phyloP scores from a whole-genome alignment of 2,329 filamentous ascomycete genomes.

The Emydomyces testavorans region DNA sequence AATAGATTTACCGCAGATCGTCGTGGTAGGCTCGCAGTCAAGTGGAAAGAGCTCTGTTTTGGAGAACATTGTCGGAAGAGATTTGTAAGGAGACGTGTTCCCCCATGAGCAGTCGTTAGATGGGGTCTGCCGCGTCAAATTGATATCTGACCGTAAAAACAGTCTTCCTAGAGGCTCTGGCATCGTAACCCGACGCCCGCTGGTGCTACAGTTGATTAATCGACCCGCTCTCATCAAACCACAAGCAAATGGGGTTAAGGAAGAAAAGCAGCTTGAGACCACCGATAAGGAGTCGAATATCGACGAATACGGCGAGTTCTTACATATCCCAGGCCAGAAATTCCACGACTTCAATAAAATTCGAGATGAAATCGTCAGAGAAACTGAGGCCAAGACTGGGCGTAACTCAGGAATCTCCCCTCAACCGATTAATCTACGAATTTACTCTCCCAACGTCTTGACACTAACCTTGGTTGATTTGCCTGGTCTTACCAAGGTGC shows the following conservation, averaged over 20 bases:
- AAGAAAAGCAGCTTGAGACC: constrained; percentile 51
- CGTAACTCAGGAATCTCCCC: constrained; percentile 94
- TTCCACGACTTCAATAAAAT: constrained; percentile 98
- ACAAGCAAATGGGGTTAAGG: constrained; percentile 58
- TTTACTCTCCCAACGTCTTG: constrained; percentile 96
- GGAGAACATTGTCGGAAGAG: constrained; percentile 96
- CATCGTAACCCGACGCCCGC: constrained; percentile 90
- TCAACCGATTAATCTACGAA: constrained; percentile 90
- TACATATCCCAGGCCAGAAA: constrained; percentile 94
- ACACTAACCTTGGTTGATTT: constrained; percentile 94
- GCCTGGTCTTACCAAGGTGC: constrained; percentile 91
- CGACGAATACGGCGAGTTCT: constrained; percentile 97
- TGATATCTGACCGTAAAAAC: constrained; percentile 21
- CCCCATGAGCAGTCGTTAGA: constrained; percentile 13
- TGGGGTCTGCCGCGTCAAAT: constrained; percentile 19
- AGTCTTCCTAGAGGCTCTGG: constrained; percentile 94
- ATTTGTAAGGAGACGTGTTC: constrained; percentile 61
- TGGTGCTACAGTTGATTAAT: constrained; percentile 97
- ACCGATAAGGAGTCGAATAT: constrained; percentile 79
- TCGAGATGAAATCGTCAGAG: constrained; percentile 88
- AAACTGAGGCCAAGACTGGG: constrained; percentile 94
- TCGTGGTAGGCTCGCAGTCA: constrained; percentile 94
- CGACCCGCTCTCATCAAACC: constrained; percentile 51
- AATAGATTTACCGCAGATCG: constrained; percentile 97
- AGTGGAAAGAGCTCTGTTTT: constrained; percentile 98